These are phyloP conservation scores for Clitopilus hobsonii DNA, from an alignment of 768 basidiomycete species.

Conservation along the genomic window DNA sequence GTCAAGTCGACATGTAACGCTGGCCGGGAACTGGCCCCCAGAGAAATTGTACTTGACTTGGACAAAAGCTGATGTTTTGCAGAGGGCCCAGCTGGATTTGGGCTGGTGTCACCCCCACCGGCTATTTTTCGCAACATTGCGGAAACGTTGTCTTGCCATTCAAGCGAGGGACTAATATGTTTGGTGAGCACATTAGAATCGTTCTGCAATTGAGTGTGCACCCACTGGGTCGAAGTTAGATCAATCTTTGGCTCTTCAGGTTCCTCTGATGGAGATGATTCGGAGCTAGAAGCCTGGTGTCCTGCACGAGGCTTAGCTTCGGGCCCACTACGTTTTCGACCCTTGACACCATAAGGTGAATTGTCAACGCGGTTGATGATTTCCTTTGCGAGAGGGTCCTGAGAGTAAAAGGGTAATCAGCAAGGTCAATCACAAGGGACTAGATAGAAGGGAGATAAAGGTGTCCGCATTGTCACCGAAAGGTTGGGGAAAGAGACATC, in stretches of 20 bases:
- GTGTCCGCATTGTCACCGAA: background rate
- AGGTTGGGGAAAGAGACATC: conserved; percentile 3
- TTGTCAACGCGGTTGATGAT: conserved; percentile 80
- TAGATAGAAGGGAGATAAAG: conserved; percentile 1
- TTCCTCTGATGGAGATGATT: conserved; percentile 18
- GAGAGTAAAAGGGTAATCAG: conserved; percentile 6
- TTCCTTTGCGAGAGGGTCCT: conserved; percentile 78
- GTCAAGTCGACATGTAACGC: conserved; percentile 13
- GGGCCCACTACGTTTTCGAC: conserved; percentile 45
- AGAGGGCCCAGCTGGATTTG: conserved; percentile 3
- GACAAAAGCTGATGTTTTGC: conserved; percentile 1
- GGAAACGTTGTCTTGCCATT: conserved; percentile 76
- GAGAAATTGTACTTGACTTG: background rate
- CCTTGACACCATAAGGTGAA: conserved; percentile 73
- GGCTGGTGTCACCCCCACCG: conserved; percentile 13
- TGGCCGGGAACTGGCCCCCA: conserved; percentile 6
- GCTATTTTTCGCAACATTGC: conserved; percentile 25
- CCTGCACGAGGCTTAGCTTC: conserved; percentile 16
- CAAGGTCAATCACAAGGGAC: conserved; percentile 1
- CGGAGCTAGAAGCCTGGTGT: conserved; percentile 17
- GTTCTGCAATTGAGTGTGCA: conserved; percentile 4
- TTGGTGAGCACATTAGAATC: conserved; percentile 2
- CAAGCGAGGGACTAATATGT: conserved; percentile 62
- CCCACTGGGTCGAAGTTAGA: conserved; percentile 62
- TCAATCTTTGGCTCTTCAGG: conserved; percentile 28